These are phyloP conservation scores for Aspergillus cejpii DNA, from an alignment of 2,329 filamentous ascomycete genomes.

Conservation along the genomic window DNA sequence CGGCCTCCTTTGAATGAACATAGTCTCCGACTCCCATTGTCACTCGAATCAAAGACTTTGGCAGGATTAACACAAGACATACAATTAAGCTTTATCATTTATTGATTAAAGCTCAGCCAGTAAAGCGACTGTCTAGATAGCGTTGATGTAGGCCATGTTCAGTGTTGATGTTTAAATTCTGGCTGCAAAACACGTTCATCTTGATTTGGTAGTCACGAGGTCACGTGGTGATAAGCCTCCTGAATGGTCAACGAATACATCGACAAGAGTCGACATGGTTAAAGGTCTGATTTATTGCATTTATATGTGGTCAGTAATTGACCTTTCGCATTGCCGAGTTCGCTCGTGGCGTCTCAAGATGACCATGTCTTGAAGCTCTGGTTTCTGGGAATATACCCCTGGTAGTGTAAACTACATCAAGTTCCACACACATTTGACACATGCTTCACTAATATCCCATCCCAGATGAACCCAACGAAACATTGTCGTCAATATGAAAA, in stretches of 20 bases:
- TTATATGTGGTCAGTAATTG: no score
- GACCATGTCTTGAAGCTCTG: no score
- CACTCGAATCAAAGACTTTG: neutral
- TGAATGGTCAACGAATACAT: neutral
- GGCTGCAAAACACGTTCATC: slow-evolving; percentile 1
- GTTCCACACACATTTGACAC: no score
- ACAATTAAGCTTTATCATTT: neutral
- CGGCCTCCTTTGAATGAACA: slow-evolving; percentile 35
- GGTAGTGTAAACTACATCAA: no score
- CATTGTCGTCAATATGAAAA: slow-evolving; percentile 25
- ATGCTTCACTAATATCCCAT: neutral
- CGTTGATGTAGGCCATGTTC: neutral
- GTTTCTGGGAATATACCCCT: no score
- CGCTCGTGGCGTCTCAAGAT: no score
- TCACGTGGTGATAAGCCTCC: slow-evolving; percentile 22
- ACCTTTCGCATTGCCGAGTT: no score
- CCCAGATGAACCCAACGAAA: slow-evolving; percentile 4
- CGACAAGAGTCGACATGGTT: no score
- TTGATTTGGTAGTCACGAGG: slow-evolving; percentile 16
- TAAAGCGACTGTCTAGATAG: neutral
- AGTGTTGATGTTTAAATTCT: slow-evolving; percentile 6
- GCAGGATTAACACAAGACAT: neutral
- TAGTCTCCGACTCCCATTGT: slow-evolving; percentile 41
- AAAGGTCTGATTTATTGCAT: no score
- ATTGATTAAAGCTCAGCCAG: neutral